Percentiles rank a stretch among this genome's conserved stretches.
Conservation (phyloP, 805 yeast species). For the Spathaspora arborariae region DNA sequence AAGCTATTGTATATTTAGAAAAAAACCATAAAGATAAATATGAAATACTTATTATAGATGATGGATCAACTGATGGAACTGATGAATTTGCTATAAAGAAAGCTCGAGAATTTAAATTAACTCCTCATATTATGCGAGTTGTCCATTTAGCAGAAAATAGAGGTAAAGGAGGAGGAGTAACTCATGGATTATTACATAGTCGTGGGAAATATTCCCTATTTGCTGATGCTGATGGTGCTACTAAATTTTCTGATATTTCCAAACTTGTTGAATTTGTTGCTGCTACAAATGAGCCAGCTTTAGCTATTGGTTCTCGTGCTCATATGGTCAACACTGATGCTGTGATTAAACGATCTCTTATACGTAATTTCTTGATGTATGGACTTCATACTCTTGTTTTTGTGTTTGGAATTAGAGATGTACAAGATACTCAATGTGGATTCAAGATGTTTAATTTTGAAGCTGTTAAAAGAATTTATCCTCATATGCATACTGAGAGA, state of each 20-base stretch:
- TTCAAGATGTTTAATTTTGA: slow-evolving; percentile 82
- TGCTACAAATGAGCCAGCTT: slow-evolving; percentile 39
- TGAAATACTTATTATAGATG: slow-evolving; percentile 88
- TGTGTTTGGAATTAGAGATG: slow-evolving; percentile 81
- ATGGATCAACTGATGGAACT: slow-evolving; percentile 85
- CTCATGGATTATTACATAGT: slow-evolving; percentile 79
- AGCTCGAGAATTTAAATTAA: slow-evolving; percentile 44
- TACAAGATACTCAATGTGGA: slow-evolving; percentile 96
- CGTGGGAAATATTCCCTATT: slow-evolving; percentile 75
- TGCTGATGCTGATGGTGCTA: slow-evolving; percentile 98
- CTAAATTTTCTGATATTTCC: slow-evolving; percentile 66
- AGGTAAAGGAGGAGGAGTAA: slow-evolving; percentile 89
- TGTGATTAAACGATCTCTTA: slow-evolving; percentile 86
- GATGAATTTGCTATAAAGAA: slow-evolving; percentile 65
- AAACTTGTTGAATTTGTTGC: slow-evolving; percentile 46
- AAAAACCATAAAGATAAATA: slow-evolving; percentile 34
- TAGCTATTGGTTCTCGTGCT: slow-evolving; percentile 91
- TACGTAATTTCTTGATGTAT: slow-evolving; percentile 90
- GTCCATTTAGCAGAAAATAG: slow-evolving; percentile 70
- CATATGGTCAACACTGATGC: slow-evolving; percentile 96
- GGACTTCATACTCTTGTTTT: slow-evolving; percentile 83
- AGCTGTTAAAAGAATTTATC: slow-evolving; percentile 67
- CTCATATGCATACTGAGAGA: slow-evolving; percentile 91
- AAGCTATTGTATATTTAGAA: slow-evolving; percentile 54
- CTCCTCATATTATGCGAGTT: slow-evolving; percentile 64